These are phyloP conservation scores for Alternaria arbusti DNA, from an alignment of 2,329 filamentous ascomycete species.

Conservation along the genomic window DNA sequence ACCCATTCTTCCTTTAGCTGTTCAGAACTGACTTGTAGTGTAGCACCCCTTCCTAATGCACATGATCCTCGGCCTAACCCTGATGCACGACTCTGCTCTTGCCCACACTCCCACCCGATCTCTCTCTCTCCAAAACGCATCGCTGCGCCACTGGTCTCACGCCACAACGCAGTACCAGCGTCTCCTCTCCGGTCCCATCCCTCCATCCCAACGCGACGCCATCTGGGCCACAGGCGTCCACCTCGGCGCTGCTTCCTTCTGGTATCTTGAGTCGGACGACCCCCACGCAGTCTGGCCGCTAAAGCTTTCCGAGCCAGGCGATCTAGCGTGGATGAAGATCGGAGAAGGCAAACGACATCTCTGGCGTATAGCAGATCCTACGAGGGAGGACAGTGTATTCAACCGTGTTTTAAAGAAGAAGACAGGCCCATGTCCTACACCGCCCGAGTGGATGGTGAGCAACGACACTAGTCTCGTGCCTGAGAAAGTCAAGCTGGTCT, in stretches of 20 bases:
- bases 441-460: constrained; percentile 16
- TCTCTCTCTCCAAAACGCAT: constrained; percentile 46
- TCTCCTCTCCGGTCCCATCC: constrained; percentile 48
- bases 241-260: constrained; percentile 56
- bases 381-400: constrained; percentile 58
- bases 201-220: constrained; percentile 53
- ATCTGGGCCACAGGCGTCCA: constrained; percentile 57
- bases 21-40: background rate
- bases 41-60: constrained; percentile 63
- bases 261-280: constrained; percentile 51
- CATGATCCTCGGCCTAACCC: constrained; percentile 58
- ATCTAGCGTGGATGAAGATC: constrained; percentile 66
- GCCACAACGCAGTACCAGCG: constrained; percentile 57
- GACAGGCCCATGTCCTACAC: constrained; percentile 2
- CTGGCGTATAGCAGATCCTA: constrained; percentile 59
- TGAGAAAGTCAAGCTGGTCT: constrained; percentile 38
- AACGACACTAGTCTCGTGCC: constrained; percentile 37
- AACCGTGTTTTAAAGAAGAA: constrained; percentile 35
- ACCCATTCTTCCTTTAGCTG: background rate
- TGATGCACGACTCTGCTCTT: constrained; percentile 61
- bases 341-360: constrained; percentile 63
- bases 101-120: constrained; percentile 14
- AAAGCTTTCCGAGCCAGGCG: constrained; percentile 48
- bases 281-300: constrained; percentile 64
- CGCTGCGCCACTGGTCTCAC: constrained; percentile 55